Conservation (phyloP, 805 yeast species). For the Gaillardinia entomophila region DNA sequence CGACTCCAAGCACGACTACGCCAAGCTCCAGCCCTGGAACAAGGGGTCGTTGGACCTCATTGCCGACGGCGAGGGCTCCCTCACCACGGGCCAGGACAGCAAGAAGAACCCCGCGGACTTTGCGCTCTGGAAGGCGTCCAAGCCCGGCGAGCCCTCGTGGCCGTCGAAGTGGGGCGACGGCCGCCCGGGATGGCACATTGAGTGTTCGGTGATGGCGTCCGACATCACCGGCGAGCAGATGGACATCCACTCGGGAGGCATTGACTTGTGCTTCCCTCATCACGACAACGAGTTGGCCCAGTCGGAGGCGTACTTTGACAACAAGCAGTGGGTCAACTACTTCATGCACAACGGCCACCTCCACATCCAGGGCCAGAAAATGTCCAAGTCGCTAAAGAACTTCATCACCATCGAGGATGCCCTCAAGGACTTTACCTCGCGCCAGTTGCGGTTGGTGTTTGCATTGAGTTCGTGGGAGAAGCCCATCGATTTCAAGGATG, state of each 20-base stretch:
- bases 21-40: constrained; percentile 98
- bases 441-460: constrained; percentile 88
- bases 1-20: constrained; percentile 71
- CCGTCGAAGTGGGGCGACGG: constrained; percentile 95
- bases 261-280: constrained; percentile 97
- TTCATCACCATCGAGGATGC: constrained; percentile 95
- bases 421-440: constrained; percentile 56
- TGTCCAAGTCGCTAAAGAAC: constrained; percentile 93
- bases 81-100: constrained; percentile 47
- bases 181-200: constrained; percentile 99
- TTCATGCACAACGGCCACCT: constrained; percentile 96
- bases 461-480: constrained; percentile 90
- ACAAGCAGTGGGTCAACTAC: constrained; percentile 94
- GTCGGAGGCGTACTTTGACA: constrained; percentile 86
- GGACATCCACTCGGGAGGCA: constrained; percentile 96
- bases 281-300: constrained; percentile 98
- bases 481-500: constrained; percentile 86
- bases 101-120: constrained; percentile 80
- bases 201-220: constrained; percentile 97
- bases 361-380: constrained; percentile 97
- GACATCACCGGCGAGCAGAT: constrained; percentile 76
- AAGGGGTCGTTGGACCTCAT: constrained; percentile 81
- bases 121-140: constrained; percentile 94
- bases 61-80: constrained; percentile 92
- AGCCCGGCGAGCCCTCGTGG: constrained; percentile 98